Evolutionary conservation across 768 basidiomycete genomes (phyloP).

Genomic region (Naganishia kalamii): DNA sequence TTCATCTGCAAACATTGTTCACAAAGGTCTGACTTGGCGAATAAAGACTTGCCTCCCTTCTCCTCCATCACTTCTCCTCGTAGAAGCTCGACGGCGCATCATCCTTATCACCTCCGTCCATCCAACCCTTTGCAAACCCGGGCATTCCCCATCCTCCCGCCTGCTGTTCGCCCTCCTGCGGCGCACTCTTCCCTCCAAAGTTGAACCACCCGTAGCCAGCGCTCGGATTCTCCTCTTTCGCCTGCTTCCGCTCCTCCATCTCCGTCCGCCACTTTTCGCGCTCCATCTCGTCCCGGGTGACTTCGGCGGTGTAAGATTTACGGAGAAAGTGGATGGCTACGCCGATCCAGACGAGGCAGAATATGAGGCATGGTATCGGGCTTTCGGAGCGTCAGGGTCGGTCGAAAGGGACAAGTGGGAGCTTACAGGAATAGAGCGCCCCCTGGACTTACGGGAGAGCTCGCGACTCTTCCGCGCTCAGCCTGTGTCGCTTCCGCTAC

Average conservation of each 20-base stretch:
- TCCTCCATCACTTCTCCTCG: too few relatives aligned
- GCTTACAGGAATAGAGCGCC: neutral
- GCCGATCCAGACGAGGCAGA: neutral
- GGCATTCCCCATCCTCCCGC: neutral
- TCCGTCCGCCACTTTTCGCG: neutral
- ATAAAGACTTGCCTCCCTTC: too few relatives aligned
- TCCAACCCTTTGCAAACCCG: neutral
- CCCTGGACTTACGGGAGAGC: neutral
- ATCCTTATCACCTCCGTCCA: too few relatives aligned
- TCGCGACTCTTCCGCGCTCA: neutral
- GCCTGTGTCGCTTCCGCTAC: neutral
- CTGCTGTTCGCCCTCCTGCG: neutral
- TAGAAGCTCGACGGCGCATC: too few relatives aligned
- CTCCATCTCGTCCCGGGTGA: neutral
- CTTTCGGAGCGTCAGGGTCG: neutral
- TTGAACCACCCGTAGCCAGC: neutral
- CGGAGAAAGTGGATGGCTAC: neutral
- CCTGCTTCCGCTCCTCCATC: neutral
- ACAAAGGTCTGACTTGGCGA: too few relatives aligned
- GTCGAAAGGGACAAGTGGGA: neutral
- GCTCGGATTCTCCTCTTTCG: neutral
- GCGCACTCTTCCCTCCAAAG: neutral
- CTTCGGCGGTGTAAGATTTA: neutral
- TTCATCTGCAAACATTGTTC: too few relatives aligned
- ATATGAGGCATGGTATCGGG: neutral